phyloP scores from a whole-genome alignment of 2,329 filamentous ascomycete genomes.

The Fusarium tuaranense region DNA sequence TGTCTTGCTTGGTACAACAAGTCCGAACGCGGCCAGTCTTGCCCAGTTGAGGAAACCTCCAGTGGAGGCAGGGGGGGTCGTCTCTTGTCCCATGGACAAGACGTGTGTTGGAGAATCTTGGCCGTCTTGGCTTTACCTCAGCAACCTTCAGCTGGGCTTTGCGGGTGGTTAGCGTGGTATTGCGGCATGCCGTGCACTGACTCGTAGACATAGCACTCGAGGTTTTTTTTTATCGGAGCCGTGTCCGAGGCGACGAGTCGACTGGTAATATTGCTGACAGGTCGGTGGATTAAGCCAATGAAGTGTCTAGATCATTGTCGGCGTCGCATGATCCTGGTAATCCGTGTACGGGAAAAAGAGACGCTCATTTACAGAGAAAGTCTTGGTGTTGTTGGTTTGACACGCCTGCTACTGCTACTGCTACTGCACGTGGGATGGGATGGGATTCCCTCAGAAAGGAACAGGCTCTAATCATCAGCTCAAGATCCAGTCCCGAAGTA shows the following conservation, averaged over 20 bases:
- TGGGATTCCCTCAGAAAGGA: background rate
- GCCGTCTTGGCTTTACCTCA: background rate
- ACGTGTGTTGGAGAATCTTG: background rate
- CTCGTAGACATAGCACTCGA: background rate
- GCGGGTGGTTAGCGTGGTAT: background rate
- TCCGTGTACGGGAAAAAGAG: background rate
- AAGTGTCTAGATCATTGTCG: background rate
- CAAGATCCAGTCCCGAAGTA: conserved; percentile 34
- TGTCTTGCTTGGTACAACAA: background rate
- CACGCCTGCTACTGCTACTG: background rate
- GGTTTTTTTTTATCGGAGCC: background rate
- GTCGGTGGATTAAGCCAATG: background rate
- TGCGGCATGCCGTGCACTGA: conserved; percentile 1
- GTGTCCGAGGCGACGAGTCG: background rate
- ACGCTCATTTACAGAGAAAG: background rate
- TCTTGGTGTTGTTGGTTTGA: conserved; percentile 1
- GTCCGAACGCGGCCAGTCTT: conserved; percentile 15
- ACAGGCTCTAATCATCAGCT: conserved; percentile 30
- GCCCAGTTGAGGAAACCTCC: conserved; percentile 24
- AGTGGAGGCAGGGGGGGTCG: conserved; percentile 29
- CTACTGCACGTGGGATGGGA: conserved; percentile 33
- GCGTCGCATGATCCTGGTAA: background rate
- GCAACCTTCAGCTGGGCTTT: background rate
- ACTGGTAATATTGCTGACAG: conserved; percentile 4
- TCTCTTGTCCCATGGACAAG: background rate